Percentiles rank a stretch among this genome's conserved stretches.
phyloP scores from a whole-genome alignment of 2,329 filamentous ascomycete genomes.

The Furcasterigmium furcatum region DNA sequence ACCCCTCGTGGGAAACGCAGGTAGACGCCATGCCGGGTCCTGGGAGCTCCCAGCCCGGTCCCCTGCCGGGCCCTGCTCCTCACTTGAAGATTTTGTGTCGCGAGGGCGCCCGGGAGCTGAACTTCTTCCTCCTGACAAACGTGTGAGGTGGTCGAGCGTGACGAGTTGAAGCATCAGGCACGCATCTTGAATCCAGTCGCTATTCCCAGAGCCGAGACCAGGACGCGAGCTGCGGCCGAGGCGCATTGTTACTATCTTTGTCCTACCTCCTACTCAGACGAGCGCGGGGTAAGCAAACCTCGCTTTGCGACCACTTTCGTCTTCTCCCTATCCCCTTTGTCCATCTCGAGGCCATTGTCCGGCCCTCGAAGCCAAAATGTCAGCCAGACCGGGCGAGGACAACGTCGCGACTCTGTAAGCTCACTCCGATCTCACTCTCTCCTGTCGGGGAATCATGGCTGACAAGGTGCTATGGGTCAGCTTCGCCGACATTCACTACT shows the following conservation, averaged over 20 bases:
- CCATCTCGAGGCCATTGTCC: not conserved
- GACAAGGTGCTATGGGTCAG: constrained; percentile 35
- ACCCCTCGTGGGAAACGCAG: constrained; percentile 7
- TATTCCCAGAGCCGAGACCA: too few relatives aligned
- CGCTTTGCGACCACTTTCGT: not conserved
- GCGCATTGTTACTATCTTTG: too few relatives aligned
- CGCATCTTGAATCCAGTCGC: too few relatives aligned
- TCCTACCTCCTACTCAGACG: not conserved
- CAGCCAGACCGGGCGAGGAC: constrained; percentile 44
- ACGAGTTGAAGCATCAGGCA: not conserved
- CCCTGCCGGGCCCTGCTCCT: not conserved
- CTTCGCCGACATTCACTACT: constrained; percentile 78
- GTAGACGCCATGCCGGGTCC: constrained; percentile 7
- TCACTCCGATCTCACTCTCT: not conserved
- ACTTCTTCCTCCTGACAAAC: not conserved
- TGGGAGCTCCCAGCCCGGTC: not conserved
- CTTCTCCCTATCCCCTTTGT: not conserved
- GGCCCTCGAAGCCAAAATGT: constrained; percentile 30
- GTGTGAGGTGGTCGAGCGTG: not conserved
- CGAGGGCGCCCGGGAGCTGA: not conserved
- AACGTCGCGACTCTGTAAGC: constrained; percentile 48
- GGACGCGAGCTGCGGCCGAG: too few relatives aligned
- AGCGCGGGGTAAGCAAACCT: not conserved
- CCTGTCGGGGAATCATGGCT: constrained; percentile 13
- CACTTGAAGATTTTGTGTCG: not conserved